phyloP scores from a whole-genome alignment of 257 asterid species.

The Capsicum chinense region DNA sequence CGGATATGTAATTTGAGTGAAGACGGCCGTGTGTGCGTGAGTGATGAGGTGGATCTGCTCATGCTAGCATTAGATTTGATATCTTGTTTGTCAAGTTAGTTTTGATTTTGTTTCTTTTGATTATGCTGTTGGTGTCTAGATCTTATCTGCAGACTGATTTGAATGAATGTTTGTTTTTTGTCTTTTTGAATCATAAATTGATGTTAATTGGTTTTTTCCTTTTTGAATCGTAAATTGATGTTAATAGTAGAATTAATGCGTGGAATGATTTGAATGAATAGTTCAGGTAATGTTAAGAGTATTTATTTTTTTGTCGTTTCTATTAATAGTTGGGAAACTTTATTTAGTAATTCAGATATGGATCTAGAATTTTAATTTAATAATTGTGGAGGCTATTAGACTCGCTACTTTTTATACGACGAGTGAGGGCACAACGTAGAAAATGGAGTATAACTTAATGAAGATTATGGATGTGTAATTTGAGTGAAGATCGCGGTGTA shows the following conservation, averaged over 20 bases:
- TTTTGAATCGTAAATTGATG: not conserved
- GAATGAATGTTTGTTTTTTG: not conserved
- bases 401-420: not conserved
- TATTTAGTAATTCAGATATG: not conserved
- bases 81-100: not conserved
- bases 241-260: not conserved
- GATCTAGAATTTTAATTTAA: not conserved
- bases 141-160: slow-evolving; percentile 14
- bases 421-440: not conserved
- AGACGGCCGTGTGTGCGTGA: not conserved
- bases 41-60: not conserved
- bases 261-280: not conserved
- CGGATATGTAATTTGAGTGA: not conserved
- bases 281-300: slow-evolving; percentile 7
- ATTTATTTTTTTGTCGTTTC: not conserved
- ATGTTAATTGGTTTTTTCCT: not conserved
- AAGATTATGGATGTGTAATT: not conserved
- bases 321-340: not conserved
- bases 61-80: not conserved
- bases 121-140: not conserved
- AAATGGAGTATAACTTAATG: not conserved
- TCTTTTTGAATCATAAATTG: not conserved
- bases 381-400: not conserved
- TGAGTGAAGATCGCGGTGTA: not conserved
- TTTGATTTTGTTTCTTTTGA: not conserved